Evolutionary conservation across 2,329 filamentous ascomycete genomes (phyloP), one percentile per base, ranked within the genome.

Genomic region (Pseudogymnoascus sp.): DNA sequence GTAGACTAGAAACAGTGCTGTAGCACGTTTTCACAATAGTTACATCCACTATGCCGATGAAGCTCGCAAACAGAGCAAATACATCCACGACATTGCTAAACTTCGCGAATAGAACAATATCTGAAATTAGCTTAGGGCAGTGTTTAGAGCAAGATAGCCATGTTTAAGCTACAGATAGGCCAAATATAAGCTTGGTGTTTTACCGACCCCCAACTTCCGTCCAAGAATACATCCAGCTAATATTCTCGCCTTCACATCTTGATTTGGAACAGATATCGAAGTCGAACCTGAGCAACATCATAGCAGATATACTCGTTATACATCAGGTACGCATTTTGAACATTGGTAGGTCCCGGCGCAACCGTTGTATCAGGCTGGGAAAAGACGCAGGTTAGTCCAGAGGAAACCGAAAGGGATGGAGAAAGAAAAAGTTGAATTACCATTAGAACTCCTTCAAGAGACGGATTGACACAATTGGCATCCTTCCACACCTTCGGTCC

Each of bases 291-390:
- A 84, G 80, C 69, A 79, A 88, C 76, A 65, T 90, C 81, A 68
- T 91, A 91, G 59, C 79, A 80, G 64, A 90, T 89, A 71, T 85
- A 90, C 75, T 91, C 88, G 69, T 91, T 90, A 75, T 90, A 90
- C 58, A 75, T 71, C 21, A 91, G 76, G 29, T 71, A 74, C 0
- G 82, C 78, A 9, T 73, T 68, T 0, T 65, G 33, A 0, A 83
- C 71, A 0, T 77, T 73, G 0, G 83, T 87, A 1, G 72, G 60
- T 0, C 79, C 79, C 0, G 83, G 81, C 6, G 65, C 70, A 1
- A 75, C 70, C 1, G 70, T 71, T 0, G 74, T 73, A 66, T 86
- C 81, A 44, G 83, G 83, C 80, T 82, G 63, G 63, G n/a, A 17
- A 33, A 21, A 13, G n/a, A 1, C 29, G 33, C 3, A 10, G 60